Evolutionary conservation across 129 eudicot species (phyloP).

Genomic region (Rutidosis leptorrhynchoides): DNA sequence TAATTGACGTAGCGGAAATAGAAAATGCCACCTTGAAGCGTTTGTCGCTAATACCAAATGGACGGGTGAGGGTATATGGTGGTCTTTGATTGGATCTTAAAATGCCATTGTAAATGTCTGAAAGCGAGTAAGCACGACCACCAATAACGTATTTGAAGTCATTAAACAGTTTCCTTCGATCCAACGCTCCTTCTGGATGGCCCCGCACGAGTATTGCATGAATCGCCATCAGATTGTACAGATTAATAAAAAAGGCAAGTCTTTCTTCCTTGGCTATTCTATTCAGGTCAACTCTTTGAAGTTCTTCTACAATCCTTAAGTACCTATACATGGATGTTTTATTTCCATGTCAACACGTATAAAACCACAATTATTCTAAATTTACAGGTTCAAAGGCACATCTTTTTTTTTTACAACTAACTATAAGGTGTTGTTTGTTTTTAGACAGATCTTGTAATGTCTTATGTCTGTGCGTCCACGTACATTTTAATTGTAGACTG

Average conservation of each 20-base stretch:
- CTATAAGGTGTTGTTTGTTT: too few species aligned
- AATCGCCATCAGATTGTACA: conserved; percentile 66
- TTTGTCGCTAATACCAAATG: conserved; percentile 50
- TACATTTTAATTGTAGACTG: too few species aligned
- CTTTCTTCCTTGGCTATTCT: conserved; percentile 62
- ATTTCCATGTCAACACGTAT: conserved; percentile 1
- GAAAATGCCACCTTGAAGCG: conserved; percentile 47
- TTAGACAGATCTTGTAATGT: too few species aligned
- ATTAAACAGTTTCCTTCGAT: conserved; percentile 52
- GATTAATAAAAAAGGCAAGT: conserved; percentile 69
- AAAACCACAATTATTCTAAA: too few species aligned
- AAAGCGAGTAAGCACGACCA: conserved; percentile 65
- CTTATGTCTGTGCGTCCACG: too few species aligned
- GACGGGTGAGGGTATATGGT: conserved; percentile 56
- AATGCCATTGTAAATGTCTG: conserved; percentile 65
- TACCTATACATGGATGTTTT: conserved; percentile 39
- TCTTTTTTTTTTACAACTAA: too few species aligned
- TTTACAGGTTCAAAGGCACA: too few species aligned
- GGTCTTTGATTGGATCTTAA: conserved; percentile 70
- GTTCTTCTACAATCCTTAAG: conserved; percentile 69
- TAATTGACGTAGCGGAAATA: neutral
- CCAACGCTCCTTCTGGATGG: conserved; percentile 65
- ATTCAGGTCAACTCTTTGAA: conserved; percentile 56
- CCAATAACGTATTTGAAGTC: conserved; percentile 80
- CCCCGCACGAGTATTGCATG: conserved; percentile 77